phyloP scores from a whole-genome alignment of 768 basidiomycete species.

The Termitomyces sp. region DNA sequence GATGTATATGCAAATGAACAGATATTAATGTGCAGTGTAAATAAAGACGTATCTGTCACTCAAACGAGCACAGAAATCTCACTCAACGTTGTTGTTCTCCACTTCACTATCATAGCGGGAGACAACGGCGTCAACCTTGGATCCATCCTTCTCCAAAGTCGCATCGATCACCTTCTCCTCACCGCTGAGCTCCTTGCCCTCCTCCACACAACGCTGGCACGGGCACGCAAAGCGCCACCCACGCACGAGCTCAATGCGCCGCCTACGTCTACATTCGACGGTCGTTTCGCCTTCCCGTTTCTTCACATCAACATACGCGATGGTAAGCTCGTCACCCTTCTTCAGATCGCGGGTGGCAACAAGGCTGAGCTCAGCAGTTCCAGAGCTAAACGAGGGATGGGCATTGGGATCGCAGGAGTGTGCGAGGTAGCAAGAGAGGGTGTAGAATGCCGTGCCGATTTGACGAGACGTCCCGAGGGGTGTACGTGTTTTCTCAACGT shows the following conservation, averaged over 20 bases:
- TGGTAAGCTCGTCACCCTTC: constrained; percentile 71
- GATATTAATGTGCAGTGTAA: not conserved
- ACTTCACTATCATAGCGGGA: constrained; percentile 22
- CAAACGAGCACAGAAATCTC: not conserved
- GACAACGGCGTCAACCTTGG: constrained; percentile 38
- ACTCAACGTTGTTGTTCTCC: constrained; percentile 17
- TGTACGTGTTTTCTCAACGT: constrained; percentile 72
- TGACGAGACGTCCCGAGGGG: constrained; percentile 74
- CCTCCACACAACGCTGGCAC: constrained; percentile 62
- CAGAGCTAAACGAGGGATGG: constrained; percentile 59
- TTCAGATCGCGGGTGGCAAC: constrained; percentile 65
- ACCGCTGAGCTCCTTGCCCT: constrained; percentile 37
- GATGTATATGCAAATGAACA: not conserved
- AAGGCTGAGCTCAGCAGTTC: constrained; percentile 68
- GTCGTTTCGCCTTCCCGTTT: constrained; percentile 51
- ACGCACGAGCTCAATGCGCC: constrained; percentile 70
- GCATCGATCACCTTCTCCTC: constrained; percentile 31
- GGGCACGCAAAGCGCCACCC: constrained; percentile 82
- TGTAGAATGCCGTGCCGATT: constrained; percentile 73
- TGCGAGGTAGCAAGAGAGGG: constrained; percentile 70
- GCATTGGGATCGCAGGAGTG: constrained; percentile 77
- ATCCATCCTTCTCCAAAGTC: constrained; percentile 45
- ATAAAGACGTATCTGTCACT: not conserved
- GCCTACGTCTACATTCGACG: constrained; percentile 55
- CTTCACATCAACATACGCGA: constrained; percentile 72